phyloP scores from a whole-genome alignment of 2,329 filamentous ascomycete species.

The Talaromyces amestolkiae region DNA sequence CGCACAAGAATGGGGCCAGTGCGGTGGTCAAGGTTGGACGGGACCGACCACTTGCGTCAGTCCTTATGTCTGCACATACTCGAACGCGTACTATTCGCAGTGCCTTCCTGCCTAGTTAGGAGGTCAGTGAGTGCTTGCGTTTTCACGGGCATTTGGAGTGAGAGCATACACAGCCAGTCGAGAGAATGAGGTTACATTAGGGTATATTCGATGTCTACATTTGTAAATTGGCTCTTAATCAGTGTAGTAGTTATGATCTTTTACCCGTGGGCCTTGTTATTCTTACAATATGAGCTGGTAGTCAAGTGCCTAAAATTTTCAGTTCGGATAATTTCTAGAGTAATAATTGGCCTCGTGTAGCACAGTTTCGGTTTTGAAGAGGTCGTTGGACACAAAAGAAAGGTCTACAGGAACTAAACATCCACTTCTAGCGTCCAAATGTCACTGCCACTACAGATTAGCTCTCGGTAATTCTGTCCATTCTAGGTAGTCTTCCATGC shows the following conservation, averaged over 20 bases:
- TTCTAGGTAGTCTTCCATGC: not conserved
- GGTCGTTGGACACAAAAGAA: not conserved
- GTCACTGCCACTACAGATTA: not conserved
- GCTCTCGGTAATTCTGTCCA: not conserved
- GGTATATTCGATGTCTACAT: not conserved
- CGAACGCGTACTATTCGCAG: slow-evolving; percentile 7
- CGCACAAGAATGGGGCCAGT: slow-evolving; percentile 1
- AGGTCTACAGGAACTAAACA: not conserved
- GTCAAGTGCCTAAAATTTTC: not conserved
- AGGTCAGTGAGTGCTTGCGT: not conserved
- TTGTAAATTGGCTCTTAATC: not conserved
- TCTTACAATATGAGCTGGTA: not conserved
- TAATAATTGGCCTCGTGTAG: not conserved
- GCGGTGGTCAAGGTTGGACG: slow-evolving; percentile 4
- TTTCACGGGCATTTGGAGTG: not conserved
- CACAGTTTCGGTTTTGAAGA: not conserved
- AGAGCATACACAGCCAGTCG: not conserved
- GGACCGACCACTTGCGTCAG: slow-evolving; percentile 5
- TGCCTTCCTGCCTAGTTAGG: not conserved
- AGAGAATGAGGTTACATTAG: not conserved
- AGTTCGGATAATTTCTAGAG: not conserved
- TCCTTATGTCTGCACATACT: slow-evolving; percentile 1
- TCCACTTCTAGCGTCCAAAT: not conserved
- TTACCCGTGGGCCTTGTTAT: not conserved
- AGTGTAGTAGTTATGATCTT: not conserved